phyloP scores from a whole-genome alignment of 1,284 basidiomycete genomes.

The Leccinum pallidistipes region DNA sequence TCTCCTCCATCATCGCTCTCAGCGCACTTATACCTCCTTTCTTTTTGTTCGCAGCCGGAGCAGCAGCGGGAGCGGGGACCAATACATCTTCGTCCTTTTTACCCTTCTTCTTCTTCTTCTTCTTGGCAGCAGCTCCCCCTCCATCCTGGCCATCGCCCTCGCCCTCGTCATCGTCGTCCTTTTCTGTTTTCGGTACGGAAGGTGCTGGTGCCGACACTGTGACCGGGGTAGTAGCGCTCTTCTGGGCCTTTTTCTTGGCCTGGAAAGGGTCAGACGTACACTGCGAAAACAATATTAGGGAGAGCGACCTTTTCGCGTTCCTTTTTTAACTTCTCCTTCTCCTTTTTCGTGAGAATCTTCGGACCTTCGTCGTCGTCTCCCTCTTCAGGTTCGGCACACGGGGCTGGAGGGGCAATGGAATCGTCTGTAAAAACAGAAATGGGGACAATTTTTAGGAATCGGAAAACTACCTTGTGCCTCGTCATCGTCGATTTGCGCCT shows the following conservation, averaged over 20 bases:
- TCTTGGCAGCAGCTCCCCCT: constrained; percentile 57
- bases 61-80: constrained; percentile 45
- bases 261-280: constrained; percentile 34
- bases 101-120: constrained; percentile 91
- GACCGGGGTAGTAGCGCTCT: constrained; percentile 38
- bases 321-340: constrained; percentile 94
- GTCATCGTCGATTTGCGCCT: constrained; percentile 42
- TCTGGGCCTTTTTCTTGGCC: constrained; percentile 96
- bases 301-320: constrained; percentile 82
- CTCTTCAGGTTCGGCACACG: constrained; percentile 35
- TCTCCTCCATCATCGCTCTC: constrained; percentile 87
- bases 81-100: constrained; percentile 68
- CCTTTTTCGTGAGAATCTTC: constrained; percentile 83
- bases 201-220: constrained; percentile 20
- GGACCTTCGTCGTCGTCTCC: constrained; percentile 47
- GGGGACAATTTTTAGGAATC: neutral
- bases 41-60: constrained; percentile 63
- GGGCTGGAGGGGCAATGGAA: constrained; percentile 23
- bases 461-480: constrained; percentile 28
- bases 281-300: neutral
- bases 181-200: constrained; percentile 26
- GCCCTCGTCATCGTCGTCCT: constrained; percentile 35
- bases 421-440: constrained; percentile 22
- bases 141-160: constrained; percentile 59
- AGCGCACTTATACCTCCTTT: constrained; percentile 70